Evolutionary conservation across 441 rosid genomes (phyloP).

Genomic region (Gossypium davidsonii): DNA sequence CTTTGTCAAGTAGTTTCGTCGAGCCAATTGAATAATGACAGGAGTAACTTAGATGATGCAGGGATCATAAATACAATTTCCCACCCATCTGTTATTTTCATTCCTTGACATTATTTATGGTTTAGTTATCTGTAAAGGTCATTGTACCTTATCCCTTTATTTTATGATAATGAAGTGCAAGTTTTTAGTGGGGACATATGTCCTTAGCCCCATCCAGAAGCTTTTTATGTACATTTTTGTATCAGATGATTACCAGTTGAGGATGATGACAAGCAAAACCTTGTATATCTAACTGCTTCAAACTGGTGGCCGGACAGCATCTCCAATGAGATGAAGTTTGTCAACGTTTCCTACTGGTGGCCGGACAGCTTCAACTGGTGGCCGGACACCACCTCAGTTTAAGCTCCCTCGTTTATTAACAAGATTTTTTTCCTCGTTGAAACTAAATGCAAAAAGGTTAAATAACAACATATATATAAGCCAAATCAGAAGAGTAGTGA

Average conservation of each 20-base stretch:
- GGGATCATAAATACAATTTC: conserved; percentile 3
- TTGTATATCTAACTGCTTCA: conserved; percentile 17
- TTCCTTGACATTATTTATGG: neutral
- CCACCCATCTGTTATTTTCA: conserved; percentile 16
- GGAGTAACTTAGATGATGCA: neutral
- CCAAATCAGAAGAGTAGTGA: neutral
- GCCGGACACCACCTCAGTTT: conserved; percentile 10
- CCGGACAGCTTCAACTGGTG: too few species aligned
- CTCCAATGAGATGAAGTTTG: conserved; percentile 17
- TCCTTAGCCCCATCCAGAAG: neutral
- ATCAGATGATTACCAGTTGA: neutral
- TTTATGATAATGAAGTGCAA: conserved; percentile 1
- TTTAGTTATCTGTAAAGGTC: conserved; percentile 18
- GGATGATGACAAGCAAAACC: conserved; percentile 20
- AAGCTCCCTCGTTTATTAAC: neutral
- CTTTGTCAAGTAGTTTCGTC: conserved; percentile 4
- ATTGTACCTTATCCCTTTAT: neutral
- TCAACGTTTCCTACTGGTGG: conserved; percentile 22
- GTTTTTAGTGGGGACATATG: conserved; percentile 2
- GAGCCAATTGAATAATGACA: conserved; percentile 22
- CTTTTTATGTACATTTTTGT: neutral
- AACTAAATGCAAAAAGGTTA: too few species aligned
- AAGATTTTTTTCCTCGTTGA: neutral
- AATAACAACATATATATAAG: neutral
- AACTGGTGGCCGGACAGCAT: conserved; percentile 3